These are phyloP conservation scores for Candida dajiaensis DNA, from an alignment of 805 yeast species.

Conservation along the genomic window DNA sequence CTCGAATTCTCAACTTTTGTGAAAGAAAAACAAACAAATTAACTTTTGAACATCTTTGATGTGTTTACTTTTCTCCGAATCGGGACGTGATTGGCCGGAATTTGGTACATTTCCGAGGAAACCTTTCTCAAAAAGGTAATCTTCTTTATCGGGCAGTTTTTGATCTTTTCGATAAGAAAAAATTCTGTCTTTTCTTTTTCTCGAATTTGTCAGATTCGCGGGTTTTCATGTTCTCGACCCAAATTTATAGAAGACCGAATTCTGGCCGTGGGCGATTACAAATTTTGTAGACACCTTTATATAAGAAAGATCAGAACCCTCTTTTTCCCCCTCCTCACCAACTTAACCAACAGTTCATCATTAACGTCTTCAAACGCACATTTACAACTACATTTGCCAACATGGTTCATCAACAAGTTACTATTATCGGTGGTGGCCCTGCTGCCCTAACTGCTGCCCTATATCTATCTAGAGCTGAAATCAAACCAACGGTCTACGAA, in stretches of 20 bases:
- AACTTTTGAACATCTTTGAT: neutral
- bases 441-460: constrained; percentile 99
- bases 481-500: constrained; percentile 88
- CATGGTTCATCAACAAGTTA: constrained; percentile 82
- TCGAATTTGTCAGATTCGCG: neutral
- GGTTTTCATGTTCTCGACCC: neutral
- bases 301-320: neutral
- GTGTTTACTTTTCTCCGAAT: constrained; percentile 11
- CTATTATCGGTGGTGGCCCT: constrained; percentile 95
- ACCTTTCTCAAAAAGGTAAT: neutral
- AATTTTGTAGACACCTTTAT: neutral
- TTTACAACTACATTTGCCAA: constrained; percentile 19
- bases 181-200: neutral
- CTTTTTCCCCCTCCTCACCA: neutral
- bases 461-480: constrained; percentile 93
- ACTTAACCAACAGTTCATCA: neutral
- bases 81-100: neutral
- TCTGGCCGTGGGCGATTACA: neutral
- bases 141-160: neutral
- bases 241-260: neutral
- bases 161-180: neutral
- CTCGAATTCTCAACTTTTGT: neutral
- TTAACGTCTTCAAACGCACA: neutral
- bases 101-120: neutral
- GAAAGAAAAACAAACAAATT: neutral